phyloP scores from a whole-genome alignment of 495 filamentous ascomycete species.

The Penicillium pancosmium region DNA sequence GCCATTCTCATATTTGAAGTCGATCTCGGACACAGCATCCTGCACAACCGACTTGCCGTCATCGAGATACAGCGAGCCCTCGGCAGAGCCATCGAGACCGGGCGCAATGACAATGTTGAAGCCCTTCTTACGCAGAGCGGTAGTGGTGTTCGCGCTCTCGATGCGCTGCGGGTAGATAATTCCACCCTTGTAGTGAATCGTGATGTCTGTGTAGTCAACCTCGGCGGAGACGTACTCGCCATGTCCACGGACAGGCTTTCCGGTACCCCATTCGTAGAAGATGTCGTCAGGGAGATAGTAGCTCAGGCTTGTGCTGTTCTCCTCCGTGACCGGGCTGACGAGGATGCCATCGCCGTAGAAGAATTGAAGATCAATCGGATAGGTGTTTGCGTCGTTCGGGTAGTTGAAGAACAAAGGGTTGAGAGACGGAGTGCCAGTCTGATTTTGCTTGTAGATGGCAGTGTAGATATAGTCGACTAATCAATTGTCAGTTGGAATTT shows the following conservation, averaged over 20 bases:
- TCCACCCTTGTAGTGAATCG: slow-evolving; percentile 72
- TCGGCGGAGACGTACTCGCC: slow-evolving; percentile 55
- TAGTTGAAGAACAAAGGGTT: slow-evolving; percentile 76
- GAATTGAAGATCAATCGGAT: slow-evolving; percentile 66
- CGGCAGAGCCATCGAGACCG: slow-evolving; percentile 49
- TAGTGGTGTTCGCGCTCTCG: slow-evolving; percentile 68
- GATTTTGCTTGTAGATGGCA: slow-evolving; percentile 62
- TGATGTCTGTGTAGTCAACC: slow-evolving; percentile 70
- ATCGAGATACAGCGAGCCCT: slow-evolving; percentile 61
- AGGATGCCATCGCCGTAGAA: slow-evolving; percentile 73
- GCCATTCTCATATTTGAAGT: slow-evolving; percentile 56
- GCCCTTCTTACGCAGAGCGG: slow-evolving; percentile 63
- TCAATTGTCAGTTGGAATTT: not conserved
- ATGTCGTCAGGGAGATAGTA: slow-evolving; percentile 74
- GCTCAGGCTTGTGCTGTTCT: slow-evolving; percentile 56
- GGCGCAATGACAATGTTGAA: slow-evolving; percentile 75
- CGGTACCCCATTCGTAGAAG: slow-evolving; percentile 80
- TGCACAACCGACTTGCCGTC: slow-evolving; percentile 61
- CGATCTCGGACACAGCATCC: slow-evolving; percentile 46
- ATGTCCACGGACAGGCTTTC: slow-evolving; percentile 54
- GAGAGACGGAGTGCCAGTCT: slow-evolving; percentile 68
- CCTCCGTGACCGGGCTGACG: slow-evolving; percentile 63
- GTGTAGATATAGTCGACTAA: slow-evolving; percentile 81
- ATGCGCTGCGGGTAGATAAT: slow-evolving; percentile 67
- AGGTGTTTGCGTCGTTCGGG: slow-evolving; percentile 65